Base-by-base conservation (phyloP, 768 basidiomycete species). In the Panaeolus cyanescens region DNA sequence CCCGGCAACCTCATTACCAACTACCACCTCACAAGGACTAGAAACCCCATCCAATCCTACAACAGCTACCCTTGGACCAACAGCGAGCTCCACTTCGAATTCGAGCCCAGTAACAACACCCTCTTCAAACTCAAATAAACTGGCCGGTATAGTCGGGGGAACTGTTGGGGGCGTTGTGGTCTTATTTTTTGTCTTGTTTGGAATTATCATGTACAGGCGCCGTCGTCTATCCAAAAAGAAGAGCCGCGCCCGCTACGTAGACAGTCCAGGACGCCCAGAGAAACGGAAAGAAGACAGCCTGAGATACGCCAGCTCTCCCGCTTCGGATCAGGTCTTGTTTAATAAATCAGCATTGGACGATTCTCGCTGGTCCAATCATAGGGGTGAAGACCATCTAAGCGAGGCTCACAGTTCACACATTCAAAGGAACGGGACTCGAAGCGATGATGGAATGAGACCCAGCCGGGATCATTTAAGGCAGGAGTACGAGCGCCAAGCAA, bases 61-160 rank as follows among this genome's bases (percentile, higher is more conserved):
- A 6, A 9, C 37, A 39, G 19, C 17, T 17, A 39, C 39, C 39
- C 39, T 22, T 5, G 19, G 7, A 20, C 39, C 39, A 8, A 42
- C 39, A 20, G 19, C n/a, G n/a, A n/a, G n/a, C 19, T 42, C 39
- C 19, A 42, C 19, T 12, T 22, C 39, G 12, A 42, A 20, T n/a
- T n/a, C 19, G 39, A 20, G 19, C 19, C 39, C 6, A n/a, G 19
- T 42, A 42, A 4, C 39, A 8, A 5, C 39, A 42, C 19, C 39
- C 12, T 5, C 39, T 8, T 8, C n/a, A 42, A n/a, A n/a, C n/a
- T 20, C 39, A 42, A 42, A 42, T 9, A 42, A 64, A 10, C 36
- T 59, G 17, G 61, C 61, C 15, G 66, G 61, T n/a, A 60, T 69
- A 5, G 62, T 70, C 9, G 71, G 71, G 8, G 61, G 59, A 20